A percentile compares a stretch with the other conserved stretches of the same genome.
These are phyloP conservation scores for Salix arbutifolia DNA, from an alignment of 345 rosid genomes.

Conservation along the genomic window DNA sequence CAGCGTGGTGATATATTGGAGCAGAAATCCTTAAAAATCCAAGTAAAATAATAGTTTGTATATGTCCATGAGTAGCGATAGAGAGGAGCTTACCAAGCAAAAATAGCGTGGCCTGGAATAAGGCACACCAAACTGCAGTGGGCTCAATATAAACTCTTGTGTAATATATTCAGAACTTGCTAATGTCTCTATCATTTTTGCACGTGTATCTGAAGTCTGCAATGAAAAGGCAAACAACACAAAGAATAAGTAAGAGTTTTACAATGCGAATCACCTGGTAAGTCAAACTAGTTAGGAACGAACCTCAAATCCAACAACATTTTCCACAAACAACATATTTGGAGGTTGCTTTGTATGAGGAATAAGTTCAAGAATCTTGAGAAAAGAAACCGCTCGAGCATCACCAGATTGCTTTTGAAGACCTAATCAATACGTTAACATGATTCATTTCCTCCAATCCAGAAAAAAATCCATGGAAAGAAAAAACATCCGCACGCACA, in stretches of 20 bases:
- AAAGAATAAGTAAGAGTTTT: not conserved
- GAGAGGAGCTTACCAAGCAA: constrained; percentile 62
- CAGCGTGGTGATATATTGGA: not conserved
- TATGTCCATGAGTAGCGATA: not conserved
- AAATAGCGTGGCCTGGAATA: constrained; percentile 96
- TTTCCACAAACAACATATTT: constrained; percentile 61
- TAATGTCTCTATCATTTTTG: constrained; percentile 66
- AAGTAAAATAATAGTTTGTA: not conserved
- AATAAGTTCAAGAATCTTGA: constrained; percentile 85
- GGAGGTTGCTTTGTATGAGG: constrained; percentile 61
- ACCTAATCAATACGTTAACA: constrained; percentile 39
- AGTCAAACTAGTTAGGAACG: constrained; percentile 18
- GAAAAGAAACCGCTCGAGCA: constrained; percentile 86
- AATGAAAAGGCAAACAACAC: constrained; percentile 13
- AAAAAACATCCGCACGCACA: not conserved
- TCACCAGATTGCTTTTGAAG: constrained; percentile 90
- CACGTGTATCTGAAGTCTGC: constrained; percentile 80
- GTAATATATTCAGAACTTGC: constrained; percentile 44
- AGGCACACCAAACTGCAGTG: constrained; percentile 89
- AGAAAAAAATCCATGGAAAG: not conserved
- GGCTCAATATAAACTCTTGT: constrained; percentile 88
- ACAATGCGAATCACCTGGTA: not conserved
- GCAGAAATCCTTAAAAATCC: too few relatives aligned
- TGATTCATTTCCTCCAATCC: constrained; percentile 12
- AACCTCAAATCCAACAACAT: constrained; percentile 91